phyloP scores from a whole-genome alignment of 352 stramenopile species.

The Phytophthora quininea region DNA sequence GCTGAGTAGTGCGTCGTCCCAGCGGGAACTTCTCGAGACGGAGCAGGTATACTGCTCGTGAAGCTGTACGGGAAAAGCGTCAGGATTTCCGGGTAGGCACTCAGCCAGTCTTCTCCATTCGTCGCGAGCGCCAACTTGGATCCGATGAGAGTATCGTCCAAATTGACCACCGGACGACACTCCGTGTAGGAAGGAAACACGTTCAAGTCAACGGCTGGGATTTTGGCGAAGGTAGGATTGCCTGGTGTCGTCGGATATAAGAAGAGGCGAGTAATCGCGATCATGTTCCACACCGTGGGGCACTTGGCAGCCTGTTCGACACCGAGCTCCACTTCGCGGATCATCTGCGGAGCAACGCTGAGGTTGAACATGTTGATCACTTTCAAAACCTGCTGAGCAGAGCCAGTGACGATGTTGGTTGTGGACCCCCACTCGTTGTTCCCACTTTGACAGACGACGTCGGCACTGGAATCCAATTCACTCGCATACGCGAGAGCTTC shows the following conservation, averaged over 20 bases:
- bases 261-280: conserved; percentile 12
- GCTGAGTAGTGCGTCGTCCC: conserved; percentile 6
- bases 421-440: conserved; percentile 23
- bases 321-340: conserved; percentile 15
- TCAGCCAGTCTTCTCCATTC: conserved; percentile 15
- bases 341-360: conserved; percentile 18
- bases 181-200: conserved; percentile 32
- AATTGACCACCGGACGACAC: conserved; percentile 15
- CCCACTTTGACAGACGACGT: conserved; percentile 21
- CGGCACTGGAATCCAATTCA: conserved; percentile 4
- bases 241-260: conserved; percentile 15
- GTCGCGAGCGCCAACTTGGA: conserved; percentile 27
- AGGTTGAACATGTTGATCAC: conserved; percentile 10
- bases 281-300: conserved; percentile 16
- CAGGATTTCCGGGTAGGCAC: conserved; percentile 21
- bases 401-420: conserved; percentile 8
- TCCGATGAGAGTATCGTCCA: conserved; percentile 5
- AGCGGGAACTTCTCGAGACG: conserved; percentile 11
- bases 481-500: conserved; percentile 9
- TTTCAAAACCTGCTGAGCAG: conserved; percentile 14
- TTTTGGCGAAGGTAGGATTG: conserved; percentile 14
- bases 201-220: conserved; percentile 19
- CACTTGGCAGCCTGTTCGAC: conserved; percentile 7
- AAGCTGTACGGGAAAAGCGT: conserved; percentile 33
- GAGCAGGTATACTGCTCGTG: conserved; percentile 13